Conservation (phyloP, 805 yeast species). For the Kluyveromyces starmeri region DNA sequence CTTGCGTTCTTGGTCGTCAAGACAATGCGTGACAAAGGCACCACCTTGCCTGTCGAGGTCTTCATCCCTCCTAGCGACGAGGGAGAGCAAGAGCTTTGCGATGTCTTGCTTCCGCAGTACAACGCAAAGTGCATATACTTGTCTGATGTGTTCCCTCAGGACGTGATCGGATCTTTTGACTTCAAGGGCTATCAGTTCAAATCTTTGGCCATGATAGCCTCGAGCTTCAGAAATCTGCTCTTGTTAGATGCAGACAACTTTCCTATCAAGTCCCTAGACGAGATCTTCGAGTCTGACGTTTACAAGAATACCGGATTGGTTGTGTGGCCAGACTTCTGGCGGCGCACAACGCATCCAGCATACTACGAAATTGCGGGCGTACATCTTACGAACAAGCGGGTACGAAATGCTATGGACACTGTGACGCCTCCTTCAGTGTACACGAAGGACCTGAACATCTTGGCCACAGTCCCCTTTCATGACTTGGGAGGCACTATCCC, state of each 20-base stretch:
- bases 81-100: slow-evolving; percentile 66
- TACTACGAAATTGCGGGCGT: slow-evolving; percentile 46
- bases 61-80: slow-evolving; percentile 64
- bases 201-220: slow-evolving; percentile 61
- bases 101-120: slow-evolving; percentile 39
- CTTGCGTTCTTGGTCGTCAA: slow-evolving; percentile 45
- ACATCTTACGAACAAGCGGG: slow-evolving; percentile 30
- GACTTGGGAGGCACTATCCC: slow-evolving; percentile 57
- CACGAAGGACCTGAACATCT: slow-evolving; percentile 6
- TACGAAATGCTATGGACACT: slow-evolving; percentile 24
- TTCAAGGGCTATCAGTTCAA: slow-evolving; percentile 59
- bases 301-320: slow-evolving; percentile 44
- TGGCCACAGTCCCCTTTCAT: slow-evolving; percentile 38
- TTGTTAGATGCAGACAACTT: slow-evolving; percentile 70
- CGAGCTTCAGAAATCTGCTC: slow-evolving; percentile 67
- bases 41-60: slow-evolving; percentile 71
- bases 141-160: slow-evolving; percentile 41
- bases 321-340: slow-evolving; percentile 75
- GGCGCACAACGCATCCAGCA: slow-evolving; percentile 55
- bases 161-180: slow-evolving; percentile 33
- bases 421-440: slow-evolving; percentile 12
- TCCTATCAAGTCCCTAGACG: slow-evolving; percentile 41
- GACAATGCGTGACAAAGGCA: slow-evolving; percentile 53
- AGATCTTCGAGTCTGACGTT: slow-evolving; percentile 37
- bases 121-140: slow-evolving; percentile 55